phyloP scores from a whole-genome alignment of 768 basidiomycete species.

The Phaffia australis region DNA sequence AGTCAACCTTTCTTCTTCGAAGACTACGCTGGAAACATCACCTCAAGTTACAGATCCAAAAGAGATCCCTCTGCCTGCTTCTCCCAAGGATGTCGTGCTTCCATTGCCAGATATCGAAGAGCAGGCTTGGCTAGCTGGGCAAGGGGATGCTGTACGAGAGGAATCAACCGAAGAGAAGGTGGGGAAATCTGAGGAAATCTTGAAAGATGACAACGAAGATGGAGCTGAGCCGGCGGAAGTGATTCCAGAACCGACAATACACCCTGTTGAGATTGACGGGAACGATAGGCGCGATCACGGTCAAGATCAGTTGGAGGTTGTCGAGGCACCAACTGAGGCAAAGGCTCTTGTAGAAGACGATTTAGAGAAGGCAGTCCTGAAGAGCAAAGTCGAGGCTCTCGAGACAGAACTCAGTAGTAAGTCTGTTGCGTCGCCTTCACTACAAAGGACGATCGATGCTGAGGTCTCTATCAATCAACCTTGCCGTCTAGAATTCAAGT shows the following conservation, averaged over 20 bases:
- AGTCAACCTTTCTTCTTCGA: too few species aligned
- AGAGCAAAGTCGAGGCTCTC: constrained; percentile 3
- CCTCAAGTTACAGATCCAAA: constrained; percentile 1
- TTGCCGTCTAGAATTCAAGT: background rate
- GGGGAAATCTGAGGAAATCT: background rate
- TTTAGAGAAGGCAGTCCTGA: background rate
- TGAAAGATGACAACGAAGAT: background rate
- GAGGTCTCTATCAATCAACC: background rate
- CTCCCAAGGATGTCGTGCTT: background rate
- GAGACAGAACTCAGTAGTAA: background rate
- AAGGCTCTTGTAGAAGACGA: background rate
- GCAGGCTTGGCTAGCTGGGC: background rate
- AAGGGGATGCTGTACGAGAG: background rate
- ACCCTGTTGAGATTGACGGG: background rate
- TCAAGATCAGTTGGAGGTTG: too few species aligned
- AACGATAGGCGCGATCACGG: background rate
- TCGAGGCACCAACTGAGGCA: too few species aligned
- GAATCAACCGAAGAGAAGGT: too few species aligned
- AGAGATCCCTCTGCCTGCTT: constrained; percentile 11
- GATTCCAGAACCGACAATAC: background rate
- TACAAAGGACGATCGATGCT: background rate
- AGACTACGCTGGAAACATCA: too few species aligned
- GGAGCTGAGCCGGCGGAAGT: background rate
- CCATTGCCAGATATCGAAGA: background rate
- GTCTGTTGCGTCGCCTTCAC: background rate